phyloP scores from a whole-genome alignment of 768 basidiomycete species.

The Russula griseocarnosa region DNA sequence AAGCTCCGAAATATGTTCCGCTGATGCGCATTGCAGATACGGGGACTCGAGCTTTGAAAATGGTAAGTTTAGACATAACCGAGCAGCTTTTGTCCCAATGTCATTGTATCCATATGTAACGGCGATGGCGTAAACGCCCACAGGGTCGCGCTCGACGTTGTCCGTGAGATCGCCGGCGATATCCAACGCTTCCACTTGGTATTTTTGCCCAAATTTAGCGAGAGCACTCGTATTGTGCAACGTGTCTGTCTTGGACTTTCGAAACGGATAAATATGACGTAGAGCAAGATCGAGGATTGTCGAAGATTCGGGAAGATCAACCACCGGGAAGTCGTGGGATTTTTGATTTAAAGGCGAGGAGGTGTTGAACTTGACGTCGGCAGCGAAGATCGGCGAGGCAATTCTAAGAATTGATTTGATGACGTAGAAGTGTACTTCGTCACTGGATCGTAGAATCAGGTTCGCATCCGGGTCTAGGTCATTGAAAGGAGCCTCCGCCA shows the following conservation, averaged over 20 bases:
- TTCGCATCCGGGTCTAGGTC: background rate
- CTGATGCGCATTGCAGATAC: too few relatives aligned
- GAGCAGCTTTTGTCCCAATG: too few relatives aligned
- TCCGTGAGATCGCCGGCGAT: too few relatives aligned
- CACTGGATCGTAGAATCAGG: constrained; percentile 6
- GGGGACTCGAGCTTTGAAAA: too few relatives aligned
- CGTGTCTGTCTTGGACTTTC: background rate
- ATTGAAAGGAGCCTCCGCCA: background rate
- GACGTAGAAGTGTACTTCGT: constrained; percentile 11
- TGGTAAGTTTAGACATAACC: too few relatives aligned
- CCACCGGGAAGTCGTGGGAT: background rate
- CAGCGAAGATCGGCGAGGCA: constrained; percentile 9
- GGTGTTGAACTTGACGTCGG: constrained; percentile 11
- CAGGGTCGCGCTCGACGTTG: too few relatives aligned
- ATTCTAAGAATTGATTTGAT: constrained; percentile 11
- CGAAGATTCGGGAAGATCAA: constrained; percentile 6
- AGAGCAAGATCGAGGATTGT: constrained; percentile 13
- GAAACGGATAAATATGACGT: constrained; percentile 19
- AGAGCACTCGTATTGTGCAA: constrained; percentile 3
- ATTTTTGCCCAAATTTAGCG: too few relatives aligned
- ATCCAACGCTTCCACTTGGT: too few relatives aligned
- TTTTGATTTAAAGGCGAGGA: background rate
- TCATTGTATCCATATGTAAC: too few relatives aligned
- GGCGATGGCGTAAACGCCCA: too few relatives aligned
- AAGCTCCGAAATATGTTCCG: too few relatives aligned